A percentile compares a stretch with the other conserved stretches of the same genome.
Evolutionary conservation across 805 yeast species (phyloP).

Genomic region (Saccharomycopsis sp.): DNA sequence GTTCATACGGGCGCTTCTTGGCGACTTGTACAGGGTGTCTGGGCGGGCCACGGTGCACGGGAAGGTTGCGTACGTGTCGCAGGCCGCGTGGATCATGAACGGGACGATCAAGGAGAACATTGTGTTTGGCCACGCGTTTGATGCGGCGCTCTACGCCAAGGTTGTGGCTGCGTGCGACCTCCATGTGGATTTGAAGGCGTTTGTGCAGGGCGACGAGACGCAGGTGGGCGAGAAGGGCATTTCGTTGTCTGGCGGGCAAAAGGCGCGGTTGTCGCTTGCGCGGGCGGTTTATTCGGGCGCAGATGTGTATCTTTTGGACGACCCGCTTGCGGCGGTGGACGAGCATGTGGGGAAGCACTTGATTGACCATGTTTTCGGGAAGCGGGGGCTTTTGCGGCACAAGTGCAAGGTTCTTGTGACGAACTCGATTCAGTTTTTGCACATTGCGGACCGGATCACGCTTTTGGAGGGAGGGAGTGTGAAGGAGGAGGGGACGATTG

Average conservation of each 20-base stretch:
- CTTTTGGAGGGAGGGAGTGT: constrained; percentile 65
- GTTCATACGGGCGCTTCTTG: constrained; percentile 68
- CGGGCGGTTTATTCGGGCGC: constrained; percentile 95
- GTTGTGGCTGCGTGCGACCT: constrained; percentile 89
- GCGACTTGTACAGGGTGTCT: constrained; percentile 69
- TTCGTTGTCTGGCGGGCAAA: constrained; percentile 94
- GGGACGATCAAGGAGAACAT: constrained; percentile 89
- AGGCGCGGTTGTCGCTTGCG: constrained; percentile 90
- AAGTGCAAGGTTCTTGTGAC: constrained; percentile 81
- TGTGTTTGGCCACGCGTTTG: constrained; percentile 80
- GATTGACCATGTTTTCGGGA: constrained; percentile 75
- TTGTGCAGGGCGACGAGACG: constrained; percentile 87
- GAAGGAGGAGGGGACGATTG: constrained; percentile 58
- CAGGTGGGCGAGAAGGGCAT: constrained; percentile 97
- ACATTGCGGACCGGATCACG: constrained; percentile 63
- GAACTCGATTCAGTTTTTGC: constrained; percentile 74
- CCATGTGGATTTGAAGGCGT: constrained; percentile 62
- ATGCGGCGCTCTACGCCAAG: constrained; percentile 69
- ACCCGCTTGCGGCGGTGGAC: constrained; percentile 93
- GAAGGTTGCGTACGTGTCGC: constrained; percentile 81
- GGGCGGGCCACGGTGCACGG: constrained; percentile 75
- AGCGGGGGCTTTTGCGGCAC: constrained; percentile 64
- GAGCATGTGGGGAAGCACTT: constrained; percentile 92
- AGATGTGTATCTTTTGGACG: constrained; percentile 85
- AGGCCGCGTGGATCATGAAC: constrained; percentile 95